Base-by-base conservation (phyloP, 2,329 filamentous ascomycete species). In the Fusarium austroafricanum region DNA sequence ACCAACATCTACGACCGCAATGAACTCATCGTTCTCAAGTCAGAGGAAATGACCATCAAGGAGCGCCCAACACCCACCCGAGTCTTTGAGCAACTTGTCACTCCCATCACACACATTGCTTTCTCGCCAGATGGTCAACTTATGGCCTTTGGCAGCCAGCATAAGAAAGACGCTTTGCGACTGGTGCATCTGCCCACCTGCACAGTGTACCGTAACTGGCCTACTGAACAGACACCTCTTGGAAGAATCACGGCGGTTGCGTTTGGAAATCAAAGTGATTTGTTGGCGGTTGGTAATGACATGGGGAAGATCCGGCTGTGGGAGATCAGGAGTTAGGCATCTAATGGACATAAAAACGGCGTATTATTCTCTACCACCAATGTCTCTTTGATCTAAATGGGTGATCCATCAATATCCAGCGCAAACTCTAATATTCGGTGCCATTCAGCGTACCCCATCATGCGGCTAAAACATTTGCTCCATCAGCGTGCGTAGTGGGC, bases 121-220 rank as follows among this genome's bases (percentile, higher is more conserved):
- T 97, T 99, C 80, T 92, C 93, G 17, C 90, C 92, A 0, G 95
- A 98, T 78, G 94, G 94, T 2, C 96, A 99, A 80, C 82, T 98
- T 50, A 81, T 99, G 71, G 93, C 90, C 1, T 94, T 98, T 83
- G 92, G 89, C 39, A 96, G 92, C 79, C 87, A 87, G 65, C 92
- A 92, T 86, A 97, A 97, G 85, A 91, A 91, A 76, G 94, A 97
- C 80, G 93, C 94, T 1, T 81, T 99, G 77, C 86, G 92, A 74
- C 81, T 99, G 69, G 93, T 95, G 31, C 96, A 99, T 79, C 81
- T 99, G 71, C 94, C 95, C 1, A 94, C 88, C 71, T 97, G 94
- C 78, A 97, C 94, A 2, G 93, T 98, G 20, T 99, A 96, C 84
- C 89, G 90, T 74, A 99, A 99, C 80, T 99, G 96, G 96, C 96